Evolutionary conservation across 495 filamentous ascomycete species (phyloP).

Genomic region (Cudoniella acicularis): DNA sequence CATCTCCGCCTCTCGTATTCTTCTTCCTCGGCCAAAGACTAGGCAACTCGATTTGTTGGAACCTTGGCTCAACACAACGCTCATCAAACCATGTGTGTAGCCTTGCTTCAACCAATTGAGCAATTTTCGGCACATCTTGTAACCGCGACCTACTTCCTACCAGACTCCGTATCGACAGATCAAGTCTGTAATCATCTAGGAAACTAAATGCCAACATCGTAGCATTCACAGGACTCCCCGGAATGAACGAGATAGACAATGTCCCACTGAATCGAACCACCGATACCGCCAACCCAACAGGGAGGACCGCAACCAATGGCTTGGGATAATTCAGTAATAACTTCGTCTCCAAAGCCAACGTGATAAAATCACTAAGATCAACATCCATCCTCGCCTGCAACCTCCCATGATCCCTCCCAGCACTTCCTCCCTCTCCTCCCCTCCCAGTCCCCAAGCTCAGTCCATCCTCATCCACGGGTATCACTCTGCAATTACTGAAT

Average conservation of each 20-base stretch:
- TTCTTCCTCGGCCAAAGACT: slow-evolving; percentile 90
- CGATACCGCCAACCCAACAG: slow-evolving; percentile 84
- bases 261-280: slow-evolving; percentile 95
- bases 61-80: slow-evolving; percentile 88
- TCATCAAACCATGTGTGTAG: slow-evolving; percentile 98
- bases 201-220: slow-evolving; percentile 94
- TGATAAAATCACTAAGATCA: slow-evolving; percentile 91
- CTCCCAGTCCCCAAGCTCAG: slow-evolving; percentile 24
- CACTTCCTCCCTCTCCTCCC: slow-evolving; percentile 4
- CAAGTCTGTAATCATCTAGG: slow-evolving; percentile 90
- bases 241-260: slow-evolving; percentile 86
- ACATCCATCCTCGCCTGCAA: slow-evolving; percentile 97
- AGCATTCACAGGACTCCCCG: slow-evolving; percentile 46
- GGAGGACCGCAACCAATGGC: slow-evolving; percentile 82
- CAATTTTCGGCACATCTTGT: slow-evolving; percentile 97
- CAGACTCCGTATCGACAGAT: slow-evolving; percentile 84
- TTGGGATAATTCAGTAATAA: slow-evolving; percentile 91
- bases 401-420: slow-evolving; percentile 51
- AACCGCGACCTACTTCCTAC: slow-evolving; percentile 86
- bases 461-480: slow-evolving; percentile 72
- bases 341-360: slow-evolving; percentile 89
- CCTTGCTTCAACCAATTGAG: slow-evolving; percentile 85
- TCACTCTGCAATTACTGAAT: slow-evolving; percentile 95
- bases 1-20: slow-evolving; percentile 68
- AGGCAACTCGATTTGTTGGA: slow-evolving; percentile 91